Conservation (phyloP, 768 basidiomycete species). For the Boletus rufocinnamomeus region DNA sequence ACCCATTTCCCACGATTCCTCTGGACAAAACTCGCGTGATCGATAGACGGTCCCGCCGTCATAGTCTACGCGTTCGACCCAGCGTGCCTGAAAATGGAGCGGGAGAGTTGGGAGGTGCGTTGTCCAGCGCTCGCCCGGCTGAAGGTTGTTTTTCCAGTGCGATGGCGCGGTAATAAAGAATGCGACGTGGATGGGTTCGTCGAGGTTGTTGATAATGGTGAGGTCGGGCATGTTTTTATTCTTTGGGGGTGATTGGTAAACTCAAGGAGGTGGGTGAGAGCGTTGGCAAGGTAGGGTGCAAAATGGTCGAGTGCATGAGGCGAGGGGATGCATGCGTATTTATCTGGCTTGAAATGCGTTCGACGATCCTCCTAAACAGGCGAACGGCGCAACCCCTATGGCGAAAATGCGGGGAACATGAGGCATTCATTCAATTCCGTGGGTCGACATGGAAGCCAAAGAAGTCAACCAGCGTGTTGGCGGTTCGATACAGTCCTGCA, state of each 20-base stretch:
- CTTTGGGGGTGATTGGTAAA: not conserved
- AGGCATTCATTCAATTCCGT: not conserved
- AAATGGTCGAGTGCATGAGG: not conserved
- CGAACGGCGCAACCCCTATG: not conserved
- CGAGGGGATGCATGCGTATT: not conserved
- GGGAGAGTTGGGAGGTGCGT: constrained; percentile 9
- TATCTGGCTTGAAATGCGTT: not conserved
- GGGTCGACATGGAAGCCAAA: not conserved
- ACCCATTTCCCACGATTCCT: constrained; percentile 24
- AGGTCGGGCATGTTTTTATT: constrained; percentile 18
- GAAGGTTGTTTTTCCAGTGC: constrained; percentile 21
- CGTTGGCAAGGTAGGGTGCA: not conserved
- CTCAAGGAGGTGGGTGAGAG: not conserved
- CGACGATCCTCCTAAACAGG: not conserved
- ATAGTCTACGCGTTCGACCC: constrained; percentile 14
- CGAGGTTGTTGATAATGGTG: constrained; percentile 22
- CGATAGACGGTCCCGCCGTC: constrained; percentile 9
- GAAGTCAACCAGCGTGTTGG: not conserved
- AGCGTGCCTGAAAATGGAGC: constrained; percentile 17
- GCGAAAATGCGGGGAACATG: not conserved
- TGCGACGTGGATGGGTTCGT: constrained; percentile 22
- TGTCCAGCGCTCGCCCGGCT: constrained; percentile 23
- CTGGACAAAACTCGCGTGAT: constrained; percentile 15
- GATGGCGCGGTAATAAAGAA: constrained; percentile 20
- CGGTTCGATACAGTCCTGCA: no score